Evolutionary conservation across 139 green algal species (phyloP), one percentile per base, ranked within the genome.

Genomic region (Chara braunii): DNA sequence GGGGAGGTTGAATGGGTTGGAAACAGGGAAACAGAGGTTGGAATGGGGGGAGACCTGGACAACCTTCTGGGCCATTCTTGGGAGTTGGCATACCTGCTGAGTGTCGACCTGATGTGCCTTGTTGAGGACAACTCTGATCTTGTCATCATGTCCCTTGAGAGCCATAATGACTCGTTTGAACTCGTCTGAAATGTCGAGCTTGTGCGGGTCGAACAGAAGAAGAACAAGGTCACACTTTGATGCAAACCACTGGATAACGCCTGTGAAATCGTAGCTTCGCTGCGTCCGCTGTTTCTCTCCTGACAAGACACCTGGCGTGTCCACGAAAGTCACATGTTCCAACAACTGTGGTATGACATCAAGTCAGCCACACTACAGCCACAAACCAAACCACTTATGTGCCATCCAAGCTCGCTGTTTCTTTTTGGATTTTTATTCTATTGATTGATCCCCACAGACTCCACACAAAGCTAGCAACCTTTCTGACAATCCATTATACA

Each of bases 151-250:
- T 12, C 89, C 78, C 1, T 83, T 45, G 43, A 84, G 65, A 40
- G 64, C 43, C 31, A 22, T 24, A 55, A 86, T 81, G 9, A 92
- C 83, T 37, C 79, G 42, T 75, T 94, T 96, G 78, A 98, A 95
- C 80, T 98, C 92, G 68, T 98, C 92, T 32, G 56, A 84, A 80
- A 96, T 92, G 78, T 94, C 86, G 36, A 94, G 78, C 86, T 98
- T 98, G 84, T 94, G 84, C 31, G 92, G 91, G 77, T 98, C 92
- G 72, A 98, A 98, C 5, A 98, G 85, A 70, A 98, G 81, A 55
- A 98, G 85, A 60, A 98, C 95, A 70, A 97, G 76, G 76, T 97
- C 92, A 74, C 80, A 89, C 34, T 94, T 85, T 12, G 79, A 74
- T 1, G 92, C 92, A 77, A 97, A 97, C 79, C 79, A 85, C 53